Percentiles rank a stretch among this genome's conserved stretches.
Evolutionary conservation across 345 rosid genomes (phyloP).

Genomic region (Brassica incana): DNA sequence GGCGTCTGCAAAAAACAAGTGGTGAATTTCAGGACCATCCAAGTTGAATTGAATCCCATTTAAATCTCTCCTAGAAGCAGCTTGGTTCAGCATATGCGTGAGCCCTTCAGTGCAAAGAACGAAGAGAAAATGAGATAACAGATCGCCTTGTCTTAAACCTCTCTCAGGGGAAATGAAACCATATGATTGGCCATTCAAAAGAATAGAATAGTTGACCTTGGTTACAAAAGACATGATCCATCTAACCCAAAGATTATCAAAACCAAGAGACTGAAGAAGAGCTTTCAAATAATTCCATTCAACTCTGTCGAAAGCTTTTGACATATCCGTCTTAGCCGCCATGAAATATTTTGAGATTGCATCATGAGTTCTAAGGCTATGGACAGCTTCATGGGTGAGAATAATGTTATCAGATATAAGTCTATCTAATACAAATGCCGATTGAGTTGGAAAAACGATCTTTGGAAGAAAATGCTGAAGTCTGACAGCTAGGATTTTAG

Average conservation of each 20-base stretch:
- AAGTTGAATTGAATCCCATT: too few relatives aligned
- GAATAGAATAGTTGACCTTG: not conserved
- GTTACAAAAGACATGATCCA: not conserved
- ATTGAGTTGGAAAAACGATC: not conserved
- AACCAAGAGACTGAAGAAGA: not conserved
- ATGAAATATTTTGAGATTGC: not conserved
- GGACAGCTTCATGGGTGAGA: not conserved
- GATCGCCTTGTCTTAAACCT: not conserved
- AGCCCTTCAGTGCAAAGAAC: not conserved
- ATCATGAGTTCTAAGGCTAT: not conserved
- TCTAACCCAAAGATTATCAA: not conserved
- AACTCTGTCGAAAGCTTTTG: not conserved
- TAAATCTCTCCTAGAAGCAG: too few relatives aligned
- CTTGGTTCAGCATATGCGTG: too few relatives aligned
- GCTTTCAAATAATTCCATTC: not conserved
- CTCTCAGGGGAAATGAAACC: not conserved
- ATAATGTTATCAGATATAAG: not conserved
- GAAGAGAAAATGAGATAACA: not conserved
- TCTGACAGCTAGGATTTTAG: not conserved
- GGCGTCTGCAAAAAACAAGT: too few relatives aligned
- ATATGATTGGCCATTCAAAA: not conserved
- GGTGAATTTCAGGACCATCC: too few relatives aligned
- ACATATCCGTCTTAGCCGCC: not conserved
- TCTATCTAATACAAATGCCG: not conserved
- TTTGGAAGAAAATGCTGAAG: not conserved